These are phyloP conservation scores for Hondaea fermentalgiana DNA, from an alignment of 108 stramenopile genomes.

Conservation along the genomic window DNA sequence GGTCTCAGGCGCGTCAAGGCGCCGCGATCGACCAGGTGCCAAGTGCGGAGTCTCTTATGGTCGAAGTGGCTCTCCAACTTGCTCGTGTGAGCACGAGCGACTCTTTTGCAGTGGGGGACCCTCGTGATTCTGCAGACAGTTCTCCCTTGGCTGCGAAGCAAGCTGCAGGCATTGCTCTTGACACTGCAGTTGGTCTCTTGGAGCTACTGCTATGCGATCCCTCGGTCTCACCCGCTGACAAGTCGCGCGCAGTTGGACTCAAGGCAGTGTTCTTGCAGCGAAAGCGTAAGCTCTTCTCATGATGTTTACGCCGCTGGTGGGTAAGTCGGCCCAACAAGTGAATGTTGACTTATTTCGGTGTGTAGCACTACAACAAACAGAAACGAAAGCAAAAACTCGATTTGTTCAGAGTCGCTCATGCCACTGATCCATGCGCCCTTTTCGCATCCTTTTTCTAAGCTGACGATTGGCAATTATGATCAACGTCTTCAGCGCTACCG, in stretches of 20 bases:
- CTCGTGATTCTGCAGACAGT: neutral
- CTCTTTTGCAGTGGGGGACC: neutral
- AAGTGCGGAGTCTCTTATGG: neutral
- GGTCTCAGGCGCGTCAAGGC: neutral
- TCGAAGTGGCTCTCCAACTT: neutral
- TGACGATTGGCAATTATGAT: too few species aligned
- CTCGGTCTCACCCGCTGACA: neutral
- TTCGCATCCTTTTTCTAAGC: too few species aligned
- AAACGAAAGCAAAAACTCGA: too few species aligned
- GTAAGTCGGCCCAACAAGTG: neutral
- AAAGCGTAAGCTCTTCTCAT: neutral
- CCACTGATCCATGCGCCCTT: too few species aligned
- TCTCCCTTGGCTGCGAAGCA: neutral
- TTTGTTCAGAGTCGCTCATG: too few species aligned
- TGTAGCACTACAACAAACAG: too few species aligned
- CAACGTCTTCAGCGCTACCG: too few species aligned
- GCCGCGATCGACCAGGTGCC: neutral
- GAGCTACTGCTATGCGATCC: neutral
- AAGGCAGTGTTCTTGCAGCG: neutral
- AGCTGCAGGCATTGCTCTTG: neutral
- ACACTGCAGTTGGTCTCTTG: neutral
- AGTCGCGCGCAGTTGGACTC: neutral
- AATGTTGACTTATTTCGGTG: too few species aligned
- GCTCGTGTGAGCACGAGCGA: neutral
- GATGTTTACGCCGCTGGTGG: too few species aligned